A percentile compares a stretch with the other conserved stretches of the same genome.
Conservation (phyloP, 192 early-diverging fungal species). For the Gamsiella multidivaricata region DNA sequence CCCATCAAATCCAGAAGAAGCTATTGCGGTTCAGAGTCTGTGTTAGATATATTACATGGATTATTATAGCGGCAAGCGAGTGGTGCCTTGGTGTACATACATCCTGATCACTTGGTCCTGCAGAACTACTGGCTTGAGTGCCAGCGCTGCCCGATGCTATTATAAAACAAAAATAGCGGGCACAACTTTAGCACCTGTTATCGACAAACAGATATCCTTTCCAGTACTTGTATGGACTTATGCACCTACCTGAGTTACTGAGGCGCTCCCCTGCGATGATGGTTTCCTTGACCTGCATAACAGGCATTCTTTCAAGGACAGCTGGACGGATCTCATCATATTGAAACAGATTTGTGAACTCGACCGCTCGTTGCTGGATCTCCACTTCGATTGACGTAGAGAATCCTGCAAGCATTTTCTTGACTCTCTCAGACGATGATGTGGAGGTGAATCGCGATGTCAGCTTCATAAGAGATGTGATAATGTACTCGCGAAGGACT, state of each 20-base stretch:
- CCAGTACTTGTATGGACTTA: no score
- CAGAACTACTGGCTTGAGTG: slow-evolving; percentile 16
- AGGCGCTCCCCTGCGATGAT: slow-evolving; percentile 49
- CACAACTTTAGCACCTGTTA: neutral
- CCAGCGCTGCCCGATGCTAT: slow-evolving; percentile 41
- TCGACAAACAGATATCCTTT: neutral
- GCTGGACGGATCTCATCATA: slow-evolving; percentile 77
- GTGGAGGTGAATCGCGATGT: slow-evolving; percentile 78
- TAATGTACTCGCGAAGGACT: slow-evolving; percentile 81
- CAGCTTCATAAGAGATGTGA: slow-evolving; percentile 92
- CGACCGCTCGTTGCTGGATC: slow-evolving; percentile 94
- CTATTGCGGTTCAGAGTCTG: slow-evolving; percentile 34
- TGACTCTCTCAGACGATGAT: slow-evolving; percentile 62
- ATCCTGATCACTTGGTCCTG: slow-evolving; percentile 65
- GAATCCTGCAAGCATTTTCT: slow-evolving; percentile 69
- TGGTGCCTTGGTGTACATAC: slow-evolving; percentile 56
- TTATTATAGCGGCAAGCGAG: no score
- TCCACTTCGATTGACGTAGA: slow-evolving; percentile 86
- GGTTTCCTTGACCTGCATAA: slow-evolving; percentile 71
- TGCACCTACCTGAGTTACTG: slow-evolving; percentile 27
- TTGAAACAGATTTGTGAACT: slow-evolving; percentile 86
- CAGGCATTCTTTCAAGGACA: slow-evolving; percentile 95
- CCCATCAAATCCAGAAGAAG: slow-evolving; percentile 79
- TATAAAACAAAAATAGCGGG: neutral
- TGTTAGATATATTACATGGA: no score